These are phyloP conservation scores for Sphenostylis stenocarpa DNA, from an alignment of 306 rosid species.

Conservation along the genomic window DNA sequence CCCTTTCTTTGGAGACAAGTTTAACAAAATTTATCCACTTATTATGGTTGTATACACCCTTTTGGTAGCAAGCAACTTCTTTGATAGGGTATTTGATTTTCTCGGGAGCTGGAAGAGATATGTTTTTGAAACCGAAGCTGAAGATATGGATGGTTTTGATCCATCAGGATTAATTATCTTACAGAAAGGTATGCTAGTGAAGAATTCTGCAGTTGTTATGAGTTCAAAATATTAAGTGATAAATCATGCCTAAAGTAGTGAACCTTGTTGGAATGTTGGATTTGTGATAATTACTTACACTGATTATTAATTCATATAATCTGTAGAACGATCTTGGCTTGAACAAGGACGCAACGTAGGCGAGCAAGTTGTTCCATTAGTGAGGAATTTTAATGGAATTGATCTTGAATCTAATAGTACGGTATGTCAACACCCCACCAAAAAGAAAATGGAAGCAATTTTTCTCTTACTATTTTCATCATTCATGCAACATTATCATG, in stretches of 20 bases:
- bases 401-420: constrained; percentile 58
- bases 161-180: constrained; percentile 91
- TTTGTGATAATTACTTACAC: not conserved
- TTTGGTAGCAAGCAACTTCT: constrained; percentile 92
- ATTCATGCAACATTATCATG: not conserved
- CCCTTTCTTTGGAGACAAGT: constrained; percentile 84
- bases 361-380: constrained; percentile 90
- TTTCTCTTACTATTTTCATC: not conserved
- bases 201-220: not conserved
- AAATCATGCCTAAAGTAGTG: constrained; percentile 8
- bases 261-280: not conserved
- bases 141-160: constrained; percentile 90
- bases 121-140: constrained; percentile 78
- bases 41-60: constrained; percentile 95
- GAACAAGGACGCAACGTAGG: constrained; percentile 90
- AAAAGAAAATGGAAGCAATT: not conserved
- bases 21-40: constrained; percentile 91
- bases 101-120: constrained; percentile 92
- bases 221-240: not conserved
- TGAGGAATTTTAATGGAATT: constrained; percentile 68
- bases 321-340: constrained; percentile 79
- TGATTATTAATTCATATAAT: constrained; percentile 21
- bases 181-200: constrained; percentile 67
- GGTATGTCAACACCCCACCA: constrained; percentile 43
- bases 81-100: constrained; percentile 71